A percentile compares a stretch with the other conserved stretches of the same genome.
phyloP scores from a whole-genome alignment of 371 early-diverging fungal genomes.

The Encephalitozoon romaleae region DNA sequence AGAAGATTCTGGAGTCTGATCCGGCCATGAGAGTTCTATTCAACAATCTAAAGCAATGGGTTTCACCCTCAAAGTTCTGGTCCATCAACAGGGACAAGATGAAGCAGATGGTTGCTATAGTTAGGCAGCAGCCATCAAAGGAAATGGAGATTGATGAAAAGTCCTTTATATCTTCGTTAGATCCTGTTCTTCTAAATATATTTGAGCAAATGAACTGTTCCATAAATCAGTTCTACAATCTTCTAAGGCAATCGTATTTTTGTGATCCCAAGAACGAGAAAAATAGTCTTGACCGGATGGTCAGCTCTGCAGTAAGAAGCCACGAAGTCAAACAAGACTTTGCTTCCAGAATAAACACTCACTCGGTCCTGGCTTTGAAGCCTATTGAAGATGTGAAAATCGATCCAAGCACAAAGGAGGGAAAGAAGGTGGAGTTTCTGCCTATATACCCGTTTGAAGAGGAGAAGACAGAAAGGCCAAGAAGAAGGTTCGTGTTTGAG shows the following conservation, averaged over 20 bases:
- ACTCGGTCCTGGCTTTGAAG: not conserved
- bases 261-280: slow-evolving; percentile 29
- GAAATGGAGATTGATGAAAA: not conserved
- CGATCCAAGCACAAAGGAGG: not conserved
- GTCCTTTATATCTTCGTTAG: not conserved
- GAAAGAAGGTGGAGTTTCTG: slow-evolving; percentile 6
- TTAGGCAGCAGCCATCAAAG: not conserved
- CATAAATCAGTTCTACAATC: slow-evolving; percentile 32
- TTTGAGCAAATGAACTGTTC: slow-evolving; percentile 33
- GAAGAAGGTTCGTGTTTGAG: not conserved
- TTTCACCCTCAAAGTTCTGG: slow-evolving; percentile 1
- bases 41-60: not conserved
- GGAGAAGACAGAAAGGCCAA: not conserved
- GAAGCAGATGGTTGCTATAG: not conserved
- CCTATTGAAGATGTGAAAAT: not conserved
- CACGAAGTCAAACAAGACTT: not conserved
- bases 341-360: slow-evolving; percentile 28
- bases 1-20: not conserved
- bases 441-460: slow-evolving; percentile 23
- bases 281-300: slow-evolving; percentile 23
- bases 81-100: not conserved
- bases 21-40: not conserved
- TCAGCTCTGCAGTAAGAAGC: slow-evolving; percentile 10
- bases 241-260: slow-evolving; percentile 29
- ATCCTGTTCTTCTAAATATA: slow-evolving; percentile 9